Conservation (phyloP, 2,329 filamentous ascomycete genomes). For the Pestalotiopsis fici region DNA sequence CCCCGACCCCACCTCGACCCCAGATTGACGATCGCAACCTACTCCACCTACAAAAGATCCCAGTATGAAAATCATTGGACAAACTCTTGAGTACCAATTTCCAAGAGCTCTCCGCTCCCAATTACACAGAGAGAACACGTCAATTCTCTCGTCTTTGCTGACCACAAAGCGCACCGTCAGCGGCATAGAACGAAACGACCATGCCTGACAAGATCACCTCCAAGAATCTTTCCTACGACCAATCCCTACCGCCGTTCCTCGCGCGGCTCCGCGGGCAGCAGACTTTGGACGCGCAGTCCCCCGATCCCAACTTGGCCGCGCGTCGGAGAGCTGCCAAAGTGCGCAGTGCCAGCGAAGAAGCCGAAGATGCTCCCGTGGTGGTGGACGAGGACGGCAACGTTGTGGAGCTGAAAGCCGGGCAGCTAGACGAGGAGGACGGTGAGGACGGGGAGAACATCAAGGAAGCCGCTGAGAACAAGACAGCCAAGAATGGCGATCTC, state of each 20-base stretch:
- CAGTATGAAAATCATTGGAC: neutral
- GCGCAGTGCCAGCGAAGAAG: slow-evolving; percentile 66
- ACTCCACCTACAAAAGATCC: neutral
- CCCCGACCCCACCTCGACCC: neutral
- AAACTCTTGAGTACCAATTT: neutral
- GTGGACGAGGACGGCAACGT: slow-evolving; percentile 74
- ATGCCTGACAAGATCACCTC: slow-evolving; percentile 65
- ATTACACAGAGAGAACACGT: neutral
- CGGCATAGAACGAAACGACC: neutral
- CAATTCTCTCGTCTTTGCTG: neutral
- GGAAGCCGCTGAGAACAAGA: slow-evolving; percentile 15
- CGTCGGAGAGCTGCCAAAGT: slow-evolving; percentile 52
- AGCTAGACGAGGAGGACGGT: slow-evolving; percentile 27
- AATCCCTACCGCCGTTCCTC: slow-evolving; percentile 61
- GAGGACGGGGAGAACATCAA: slow-evolving; percentile 32
- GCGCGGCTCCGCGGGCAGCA: slow-evolving; percentile 55
- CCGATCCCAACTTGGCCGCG: slow-evolving; percentile 53
- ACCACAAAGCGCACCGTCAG: neutral
- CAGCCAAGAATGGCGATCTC: slow-evolving; percentile 15
- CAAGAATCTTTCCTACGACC: slow-evolving; percentile 70
- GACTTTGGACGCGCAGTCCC: slow-evolving; percentile 47
- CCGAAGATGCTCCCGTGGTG: slow-evolving; percentile 75
- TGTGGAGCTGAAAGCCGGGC: slow-evolving; percentile 45
- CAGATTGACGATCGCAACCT: neutral
- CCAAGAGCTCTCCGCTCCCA: neutral